Evolutionary conservation across 495 filamentous ascomycete genomes (phyloP).

Genomic region (Aspergillus ellipticus): DNA sequence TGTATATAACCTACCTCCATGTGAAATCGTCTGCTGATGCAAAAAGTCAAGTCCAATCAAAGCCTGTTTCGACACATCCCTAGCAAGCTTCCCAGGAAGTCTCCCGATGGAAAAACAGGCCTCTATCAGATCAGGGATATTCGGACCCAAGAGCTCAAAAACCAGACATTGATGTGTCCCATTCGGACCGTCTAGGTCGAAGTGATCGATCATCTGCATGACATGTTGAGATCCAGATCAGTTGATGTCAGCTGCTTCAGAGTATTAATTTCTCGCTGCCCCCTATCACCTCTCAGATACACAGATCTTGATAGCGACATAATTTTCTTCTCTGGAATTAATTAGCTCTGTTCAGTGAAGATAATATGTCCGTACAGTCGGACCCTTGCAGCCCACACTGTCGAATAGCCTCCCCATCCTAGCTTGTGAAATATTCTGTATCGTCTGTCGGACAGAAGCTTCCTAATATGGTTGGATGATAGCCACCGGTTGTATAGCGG

Average conservation of each 20-base stretch:
- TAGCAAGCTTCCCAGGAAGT: constrained; percentile 41
- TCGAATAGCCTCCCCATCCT: constrained; percentile 46
- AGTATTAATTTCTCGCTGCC: constrained; percentile 23
- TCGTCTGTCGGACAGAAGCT: constrained; percentile 31
- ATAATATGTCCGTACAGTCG: constrained; percentile 20
- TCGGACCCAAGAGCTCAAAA: constrained; percentile 43
- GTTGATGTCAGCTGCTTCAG: constrained; percentile 22
- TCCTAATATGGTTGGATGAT: constrained; percentile 42
- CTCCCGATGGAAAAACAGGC: constrained; percentile 25
- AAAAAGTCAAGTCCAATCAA: constrained; percentile 37
- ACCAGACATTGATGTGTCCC: constrained; percentile 46
- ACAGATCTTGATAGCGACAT: constrained; percentile 32
- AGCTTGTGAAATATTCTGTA: constrained; percentile 49
- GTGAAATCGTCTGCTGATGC: constrained; percentile 39
- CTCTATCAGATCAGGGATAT: constrained; percentile 26
- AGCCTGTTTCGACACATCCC: constrained; percentile 40
- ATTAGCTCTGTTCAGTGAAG: constrained; percentile 17
- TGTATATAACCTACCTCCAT: constrained; percentile 34
- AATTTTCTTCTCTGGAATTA: constrained; percentile 17
- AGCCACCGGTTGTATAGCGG: constrained; percentile 26
- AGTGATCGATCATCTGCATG: constrained; percentile 37
- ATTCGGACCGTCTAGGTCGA: constrained; percentile 38
- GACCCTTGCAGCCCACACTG: constrained; percentile 48
- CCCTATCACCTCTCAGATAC: constrained; percentile 20
- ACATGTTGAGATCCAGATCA: constrained; percentile 21